Percentiles rank a stretch among this genome's conserved stretches.
These are phyloP conservation scores for Didymellaceae sp. DNA, from an alignment of 2,329 filamentous ascomycete genomes.

Conservation along the genomic window DNA sequence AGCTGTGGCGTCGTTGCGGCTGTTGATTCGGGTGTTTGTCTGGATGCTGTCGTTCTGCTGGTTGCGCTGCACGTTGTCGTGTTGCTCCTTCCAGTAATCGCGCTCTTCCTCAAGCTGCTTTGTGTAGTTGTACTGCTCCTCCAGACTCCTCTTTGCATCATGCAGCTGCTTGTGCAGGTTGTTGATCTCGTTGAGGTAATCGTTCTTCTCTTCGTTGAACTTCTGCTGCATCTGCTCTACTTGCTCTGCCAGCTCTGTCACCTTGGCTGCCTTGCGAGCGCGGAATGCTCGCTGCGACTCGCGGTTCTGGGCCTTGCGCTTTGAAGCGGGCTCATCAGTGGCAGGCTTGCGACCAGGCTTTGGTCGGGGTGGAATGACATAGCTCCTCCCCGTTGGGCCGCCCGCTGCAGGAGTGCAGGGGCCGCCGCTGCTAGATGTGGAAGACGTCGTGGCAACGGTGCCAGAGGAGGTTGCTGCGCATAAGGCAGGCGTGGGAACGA, in stretches of 20 bases:
- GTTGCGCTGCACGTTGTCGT: conserved; percentile 11
- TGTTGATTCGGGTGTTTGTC: conserved; percentile 10
- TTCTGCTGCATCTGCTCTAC: conserved; percentile 41
- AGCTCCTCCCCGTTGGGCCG: conserved; percentile 48
- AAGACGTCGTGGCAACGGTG: conserved; percentile 34
- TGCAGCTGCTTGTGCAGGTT: conserved; percentile 11
- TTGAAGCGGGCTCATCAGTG: conserved; percentile 89
- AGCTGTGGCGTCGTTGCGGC: conserved; percentile 15
- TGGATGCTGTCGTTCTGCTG: conserved; percentile 12
- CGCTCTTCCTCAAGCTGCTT: conserved; percentile 19
- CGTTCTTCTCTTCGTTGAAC: conserved; percentile 22
- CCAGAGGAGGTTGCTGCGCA: conserved; percentile 12
- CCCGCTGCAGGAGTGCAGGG: conserved; percentile 40
- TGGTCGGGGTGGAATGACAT: conserved; percentile 52
- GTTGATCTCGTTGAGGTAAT: conserved; percentile 15
- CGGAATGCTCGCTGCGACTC: conserved; percentile 90
- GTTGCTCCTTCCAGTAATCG: conserved; percentile 23
- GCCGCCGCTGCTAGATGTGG: conserved; percentile 25
- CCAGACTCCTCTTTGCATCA: conserved; percentile 7
- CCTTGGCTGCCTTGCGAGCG: conserved; percentile 82
- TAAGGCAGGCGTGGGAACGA: conserved; percentile 16
- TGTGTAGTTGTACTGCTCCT: conserved; percentile 7
- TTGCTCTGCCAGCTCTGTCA: conserved; percentile 66
- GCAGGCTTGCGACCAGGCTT: conserved; percentile 89
- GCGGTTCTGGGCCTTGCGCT: conserved; percentile 92